These are phyloP conservation scores for Polytrichum commune DNA, from an alignment of 225 moss, liverwort and hornwort genomes.

Conservation along the genomic window DNA sequence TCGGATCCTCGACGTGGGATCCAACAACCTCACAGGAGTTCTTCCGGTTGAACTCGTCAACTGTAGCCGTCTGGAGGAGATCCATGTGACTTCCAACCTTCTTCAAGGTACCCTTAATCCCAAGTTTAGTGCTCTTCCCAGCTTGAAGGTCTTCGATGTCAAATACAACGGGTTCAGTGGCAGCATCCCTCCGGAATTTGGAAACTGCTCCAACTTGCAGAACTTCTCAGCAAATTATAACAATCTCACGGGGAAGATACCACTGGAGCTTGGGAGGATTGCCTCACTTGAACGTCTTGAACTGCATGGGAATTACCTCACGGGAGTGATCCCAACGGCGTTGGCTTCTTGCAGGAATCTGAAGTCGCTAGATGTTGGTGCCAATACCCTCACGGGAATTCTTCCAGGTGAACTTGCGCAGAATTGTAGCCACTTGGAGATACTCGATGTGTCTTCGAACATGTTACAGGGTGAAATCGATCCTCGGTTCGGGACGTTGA, in stretches of 20 bases:
- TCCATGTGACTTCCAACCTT: constrained; percentile 30
- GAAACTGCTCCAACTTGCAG: constrained; percentile 31
- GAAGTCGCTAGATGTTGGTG: constrained; percentile 16
- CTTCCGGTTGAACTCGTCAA: constrained; percentile 16
- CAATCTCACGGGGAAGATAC: constrained; percentile 55
- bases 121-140: constrained; percentile 23
- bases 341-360: constrained; percentile 40
- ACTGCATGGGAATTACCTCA: neutral
- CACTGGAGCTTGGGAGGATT: constrained; percentile 13
- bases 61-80: constrained; percentile 8
- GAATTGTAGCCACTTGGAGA: constrained; percentile 18
- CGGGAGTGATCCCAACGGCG: neutral
- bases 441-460: constrained; percentile 30
- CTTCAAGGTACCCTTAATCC: constrained; percentile 13
- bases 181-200: constrained; percentile 29
- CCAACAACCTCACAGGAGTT: constrained; percentile 30
- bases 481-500: constrained; percentile 23
- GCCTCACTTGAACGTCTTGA: neutral
- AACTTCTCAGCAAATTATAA: constrained; percentile 20
- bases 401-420: constrained; percentile 15
- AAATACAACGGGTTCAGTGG: constrained; percentile 27
- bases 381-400: constrained; percentile 21
- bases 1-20: constrained; percentile 21
- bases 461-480: constrained; percentile 20
- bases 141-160: constrained; percentile 16